Percentiles rank a stretch among this genome's conserved stretches.
These are phyloP conservation scores for Colletotrichum cordylinicola DNA, from an alignment of 2,329 filamentous ascomycete species.

Conservation along the genomic window DNA sequence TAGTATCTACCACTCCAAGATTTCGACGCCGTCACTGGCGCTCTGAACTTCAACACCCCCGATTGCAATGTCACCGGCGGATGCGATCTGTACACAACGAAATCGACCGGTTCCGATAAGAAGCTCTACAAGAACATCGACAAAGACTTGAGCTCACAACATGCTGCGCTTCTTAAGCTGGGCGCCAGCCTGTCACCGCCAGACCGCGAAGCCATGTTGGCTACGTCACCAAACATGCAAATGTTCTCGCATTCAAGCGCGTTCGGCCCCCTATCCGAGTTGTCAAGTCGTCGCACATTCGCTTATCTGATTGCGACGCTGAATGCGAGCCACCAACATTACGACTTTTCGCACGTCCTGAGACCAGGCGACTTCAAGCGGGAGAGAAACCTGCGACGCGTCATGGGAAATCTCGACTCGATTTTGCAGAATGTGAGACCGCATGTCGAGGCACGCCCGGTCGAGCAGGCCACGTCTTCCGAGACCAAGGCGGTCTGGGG, in stretches of 20 bases:
- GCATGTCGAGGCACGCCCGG: conserved; percentile 51
- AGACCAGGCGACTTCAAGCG: conserved; percentile 89
- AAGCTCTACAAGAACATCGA: conserved; percentile 97
- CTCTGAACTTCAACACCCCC: conserved; percentile 93
- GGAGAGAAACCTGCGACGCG: conserved; percentile 78
- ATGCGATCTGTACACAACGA: conserved; percentile 97
- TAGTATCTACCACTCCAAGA: conserved; percentile 92
- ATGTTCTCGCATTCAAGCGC: conserved; percentile 82
- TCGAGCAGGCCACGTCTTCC: conserved; percentile 43
- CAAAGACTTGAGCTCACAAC: conserved; percentile 86
- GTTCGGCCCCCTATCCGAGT: conserved; percentile 88
- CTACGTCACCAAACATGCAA: conserved; percentile 64
- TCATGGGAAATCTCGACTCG: conserved; percentile 88
- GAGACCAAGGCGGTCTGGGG: conserved; percentile 72
- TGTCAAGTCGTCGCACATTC: conserved; percentile 88
- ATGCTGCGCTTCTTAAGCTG: conserved; percentile 85
- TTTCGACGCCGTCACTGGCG: conserved; percentile 89
- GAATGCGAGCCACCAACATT: conserved; percentile 89
- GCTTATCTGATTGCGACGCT: conserved; percentile 96
- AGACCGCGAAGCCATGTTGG: conserved; percentile 73
- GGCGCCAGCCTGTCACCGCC: conserved; percentile 89
- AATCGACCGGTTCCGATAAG: conserved; percentile 93
- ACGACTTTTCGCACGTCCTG: conserved; percentile 94
- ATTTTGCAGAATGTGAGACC: conserved; percentile 88
- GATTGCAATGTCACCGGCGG: conserved; percentile 92